A percentile compares a stretch with the other conserved stretches of the same genome.
phyloP scores from a whole-genome alignment of 768 basidiomycete species.

The Podaxis carcinomalis region DNA sequence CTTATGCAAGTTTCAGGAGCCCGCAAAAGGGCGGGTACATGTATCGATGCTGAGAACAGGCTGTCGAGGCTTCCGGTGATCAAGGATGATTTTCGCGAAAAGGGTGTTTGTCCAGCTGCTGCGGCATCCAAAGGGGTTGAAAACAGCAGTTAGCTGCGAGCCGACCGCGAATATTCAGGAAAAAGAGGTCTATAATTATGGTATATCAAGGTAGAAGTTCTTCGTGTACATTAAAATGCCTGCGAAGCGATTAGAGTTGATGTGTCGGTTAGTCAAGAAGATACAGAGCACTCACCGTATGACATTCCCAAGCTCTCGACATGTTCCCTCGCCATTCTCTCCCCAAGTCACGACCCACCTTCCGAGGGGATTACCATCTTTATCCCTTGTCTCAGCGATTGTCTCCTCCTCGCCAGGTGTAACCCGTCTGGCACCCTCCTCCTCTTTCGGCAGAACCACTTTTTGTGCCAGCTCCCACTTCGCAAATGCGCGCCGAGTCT shows the following conservation, averaged over 20 bases:
- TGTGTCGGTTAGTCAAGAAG: background rate
- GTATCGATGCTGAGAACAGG: no score
- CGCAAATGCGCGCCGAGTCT: constrained; percentile 65
- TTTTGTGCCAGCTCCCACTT: constrained; percentile 72
- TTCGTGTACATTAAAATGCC: constrained; percentile 45
- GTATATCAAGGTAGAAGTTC: constrained; percentile 30
- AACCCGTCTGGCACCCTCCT: constrained; percentile 25
- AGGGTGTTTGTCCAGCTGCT: background rate
- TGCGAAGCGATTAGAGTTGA: constrained; percentile 14
- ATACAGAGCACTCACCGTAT: constrained; percentile 46
- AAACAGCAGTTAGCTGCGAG: background rate
- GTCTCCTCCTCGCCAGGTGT: constrained; percentile 63
- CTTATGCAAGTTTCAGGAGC: background rate
- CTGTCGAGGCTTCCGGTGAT: no score
- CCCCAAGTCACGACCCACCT: constrained; percentile 80
- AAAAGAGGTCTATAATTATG: background rate
- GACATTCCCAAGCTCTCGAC: constrained; percentile 59
- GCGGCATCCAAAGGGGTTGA: background rate
- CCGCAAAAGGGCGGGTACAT: no score
- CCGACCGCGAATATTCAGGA: background rate
- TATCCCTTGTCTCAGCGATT: constrained; percentile 69
- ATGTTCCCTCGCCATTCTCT: constrained; percentile 58
- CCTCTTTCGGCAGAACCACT: constrained; percentile 40
- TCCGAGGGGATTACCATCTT: constrained; percentile 57
- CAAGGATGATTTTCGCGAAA: no score